phyloP scores from a whole-genome alignment of 345 rosid genomes.

The Fremontodendron californicum region DNA sequence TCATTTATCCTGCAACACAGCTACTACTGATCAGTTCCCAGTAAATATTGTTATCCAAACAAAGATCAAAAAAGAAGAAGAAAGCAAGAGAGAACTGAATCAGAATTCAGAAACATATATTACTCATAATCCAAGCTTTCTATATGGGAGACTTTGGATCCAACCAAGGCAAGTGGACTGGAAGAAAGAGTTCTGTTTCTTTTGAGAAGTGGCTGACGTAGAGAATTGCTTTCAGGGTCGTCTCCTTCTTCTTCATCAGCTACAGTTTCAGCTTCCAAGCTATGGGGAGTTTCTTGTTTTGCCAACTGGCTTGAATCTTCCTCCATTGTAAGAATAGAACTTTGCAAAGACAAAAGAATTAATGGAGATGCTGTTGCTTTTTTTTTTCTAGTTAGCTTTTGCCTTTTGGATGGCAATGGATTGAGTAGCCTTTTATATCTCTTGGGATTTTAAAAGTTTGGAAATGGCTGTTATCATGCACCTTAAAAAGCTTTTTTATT shows the following conservation, averaged over 20 bases:
- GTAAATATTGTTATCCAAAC: background rate
- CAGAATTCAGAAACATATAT: background rate
- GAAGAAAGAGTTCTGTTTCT: slow-evolving; percentile 69
- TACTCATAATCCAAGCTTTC: slow-evolving; percentile 96
- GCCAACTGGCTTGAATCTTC: slow-evolving; percentile 28
- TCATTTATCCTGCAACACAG: slow-evolving; percentile 66
- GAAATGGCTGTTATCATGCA: background rate
- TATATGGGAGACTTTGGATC: slow-evolving; percentile 77
- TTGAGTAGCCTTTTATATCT: slow-evolving; percentile 15
- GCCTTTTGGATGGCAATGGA: slow-evolving; percentile 26
- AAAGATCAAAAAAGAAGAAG: background rate
- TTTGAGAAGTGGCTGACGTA: slow-evolving; percentile 70
- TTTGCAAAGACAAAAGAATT: slow-evolving; percentile 7
- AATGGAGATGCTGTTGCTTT: background rate
- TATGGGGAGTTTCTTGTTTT: slow-evolving; percentile 18
- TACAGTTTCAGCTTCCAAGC: slow-evolving; percentile 27
- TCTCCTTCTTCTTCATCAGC: slow-evolving; percentile 48
- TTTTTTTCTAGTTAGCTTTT: background rate
- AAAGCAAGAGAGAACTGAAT: background rate
- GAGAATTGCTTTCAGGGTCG: slow-evolving; percentile 64
- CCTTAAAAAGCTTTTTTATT: background rate
- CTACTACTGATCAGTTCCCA: background rate
- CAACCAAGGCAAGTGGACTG: slow-evolving; percentile 73
- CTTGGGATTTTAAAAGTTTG: background rate
- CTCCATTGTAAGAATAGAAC: slow-evolving; percentile 36